phyloP scores from a whole-genome alignment of 2,329 filamentous ascomycete species.

The Colletotrichum chlorophyti region DNA sequence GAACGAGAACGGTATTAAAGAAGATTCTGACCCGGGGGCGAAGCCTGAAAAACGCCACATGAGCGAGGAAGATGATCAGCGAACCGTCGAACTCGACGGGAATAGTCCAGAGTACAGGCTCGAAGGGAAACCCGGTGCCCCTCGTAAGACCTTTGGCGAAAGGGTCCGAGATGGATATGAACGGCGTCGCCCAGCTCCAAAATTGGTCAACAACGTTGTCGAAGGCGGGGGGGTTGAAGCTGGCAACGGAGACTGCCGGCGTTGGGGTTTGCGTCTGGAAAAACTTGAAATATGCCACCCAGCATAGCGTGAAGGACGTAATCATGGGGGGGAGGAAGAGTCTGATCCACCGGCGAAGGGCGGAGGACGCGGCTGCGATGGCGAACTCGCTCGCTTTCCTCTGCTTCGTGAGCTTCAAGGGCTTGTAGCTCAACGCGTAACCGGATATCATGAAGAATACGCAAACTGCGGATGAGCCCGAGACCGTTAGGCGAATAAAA shows the following conservation, averaged over 20 bases:
- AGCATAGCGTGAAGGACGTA: slow-evolving; percentile 55
- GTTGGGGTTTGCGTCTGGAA: neutral
- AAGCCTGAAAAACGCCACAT: slow-evolving; percentile 56
- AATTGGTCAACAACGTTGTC: slow-evolving; percentile 47
- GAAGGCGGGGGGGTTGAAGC: neutral
- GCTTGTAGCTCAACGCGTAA: slow-evolving; percentile 64
- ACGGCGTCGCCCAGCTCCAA: slow-evolving; percentile 52
- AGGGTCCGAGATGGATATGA: slow-evolving; percentile 56
- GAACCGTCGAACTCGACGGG: slow-evolving; percentile 66
- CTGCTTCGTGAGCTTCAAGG: slow-evolving; percentile 51
- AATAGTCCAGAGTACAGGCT: slow-evolving; percentile 68
- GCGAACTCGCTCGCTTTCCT: slow-evolving; percentile 46
- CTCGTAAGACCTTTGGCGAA: slow-evolving; percentile 51
- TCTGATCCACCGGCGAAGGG: slow-evolving; percentile 59
- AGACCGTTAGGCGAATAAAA: slow-evolving; percentile 58
- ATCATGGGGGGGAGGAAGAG: slow-evolving; percentile 57
- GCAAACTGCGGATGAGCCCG: slow-evolving; percentile 62
- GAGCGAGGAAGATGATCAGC: slow-evolving; percentile 61
- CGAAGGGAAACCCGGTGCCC: slow-evolving; percentile 44
- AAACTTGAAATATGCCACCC: slow-evolving; percentile 50
- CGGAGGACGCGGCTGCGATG: slow-evolving; percentile 53
- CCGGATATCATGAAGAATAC: slow-evolving; percentile 69
- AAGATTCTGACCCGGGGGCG: slow-evolving; percentile 48
- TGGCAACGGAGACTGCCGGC: neutral
- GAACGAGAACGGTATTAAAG: slow-evolving; percentile 46